These are phyloP conservation scores for Epichloe typhina DNA, from an alignment of 2,329 filamentous ascomycete genomes.

Conservation along the genomic window DNA sequence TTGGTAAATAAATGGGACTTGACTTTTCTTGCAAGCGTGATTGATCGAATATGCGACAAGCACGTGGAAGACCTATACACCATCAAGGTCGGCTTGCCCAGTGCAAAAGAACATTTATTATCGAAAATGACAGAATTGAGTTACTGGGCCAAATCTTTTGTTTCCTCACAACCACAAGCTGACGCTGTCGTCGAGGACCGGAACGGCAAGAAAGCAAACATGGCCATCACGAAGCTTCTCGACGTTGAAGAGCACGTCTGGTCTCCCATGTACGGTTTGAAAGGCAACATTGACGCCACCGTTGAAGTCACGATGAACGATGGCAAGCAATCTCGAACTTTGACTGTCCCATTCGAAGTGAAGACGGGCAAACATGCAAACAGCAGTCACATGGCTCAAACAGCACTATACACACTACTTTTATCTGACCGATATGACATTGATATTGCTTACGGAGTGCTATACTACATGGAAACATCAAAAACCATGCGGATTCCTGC, in stretches of 20 bases:
- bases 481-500: constrained; percentile 75
- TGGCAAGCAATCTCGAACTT: constrained; percentile 46
- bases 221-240: constrained; percentile 86
- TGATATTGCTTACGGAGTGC: constrained; percentile 74
- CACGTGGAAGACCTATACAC: constrained; percentile 85
- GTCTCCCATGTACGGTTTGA: constrained; percentile 94
- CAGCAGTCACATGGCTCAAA: constrained; percentile 79
- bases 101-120: constrained; percentile 66
- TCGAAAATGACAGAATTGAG: constrained; percentile 74
- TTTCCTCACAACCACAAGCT: constrained; percentile 54
- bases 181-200: constrained; percentile 68
- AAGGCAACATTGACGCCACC: constrained; percentile 95
- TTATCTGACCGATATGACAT: constrained; percentile 92
- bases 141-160: constrained; percentile 72
- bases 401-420: constrained; percentile 82
- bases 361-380: constrained; percentile 85
- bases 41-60: constrained; percentile 55
- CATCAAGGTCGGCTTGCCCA: constrained; percentile 60
- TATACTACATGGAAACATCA: constrained; percentile 92
- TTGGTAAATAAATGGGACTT: constrained; percentile 71
- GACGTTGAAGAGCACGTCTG: constrained; percentile 97
- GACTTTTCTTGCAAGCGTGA: constrained; percentile 49
- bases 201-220: constrained; percentile 59
- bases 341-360: constrained; percentile 87
- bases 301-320: constrained; percentile 77